These are phyloP conservation scores for Arthrobotrys sphaeroides DNA, from an alignment of 2,329 filamentous ascomycete genomes.

Conservation along the genomic window DNA sequence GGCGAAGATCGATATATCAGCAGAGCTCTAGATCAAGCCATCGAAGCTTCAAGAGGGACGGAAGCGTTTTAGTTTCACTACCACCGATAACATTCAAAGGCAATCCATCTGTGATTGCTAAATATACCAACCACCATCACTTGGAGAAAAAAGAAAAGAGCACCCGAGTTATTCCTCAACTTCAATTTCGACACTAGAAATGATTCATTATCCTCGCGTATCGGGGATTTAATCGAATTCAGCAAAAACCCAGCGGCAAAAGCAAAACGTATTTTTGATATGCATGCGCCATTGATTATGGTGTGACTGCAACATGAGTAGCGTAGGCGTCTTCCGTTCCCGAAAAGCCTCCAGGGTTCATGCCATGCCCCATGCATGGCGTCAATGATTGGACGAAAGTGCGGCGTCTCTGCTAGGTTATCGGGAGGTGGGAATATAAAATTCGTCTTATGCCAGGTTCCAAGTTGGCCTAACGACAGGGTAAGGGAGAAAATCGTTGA, in stretches of 20 bases:
- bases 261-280: conserved; percentile 19
- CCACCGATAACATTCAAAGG: conserved; percentile 10
- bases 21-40: conserved; percentile 32
- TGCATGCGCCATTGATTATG: conserved; percentile 28
- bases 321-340: conserved; percentile 30
- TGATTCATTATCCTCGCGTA: conserved; percentile 37
- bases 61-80: not conserved
- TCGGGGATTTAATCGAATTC: conserved; percentile 43
- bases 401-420: not conserved
- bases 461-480: not conserved
- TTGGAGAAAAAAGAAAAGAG: not conserved
- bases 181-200: not conserved
- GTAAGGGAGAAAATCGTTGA: not conserved
- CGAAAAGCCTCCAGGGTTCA: conserved; percentile 1
- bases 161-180: conserved; percentile 2
- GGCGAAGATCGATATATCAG: not conserved
- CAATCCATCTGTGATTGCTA: conserved; percentile 8
- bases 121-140: conserved; percentile 26
- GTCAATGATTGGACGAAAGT: conserved; percentile 38
- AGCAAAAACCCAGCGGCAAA: conserved; percentile 12
- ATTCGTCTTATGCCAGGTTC: not conserved
- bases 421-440: conserved; percentile 17
- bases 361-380: conserved; percentile 4
- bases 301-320: conserved; percentile 32
- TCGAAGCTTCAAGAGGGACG: not conserved